Evolutionary conservation across 768 basidiomycete species (phyloP), one percentile per base, ranked within the genome.

Genomic region (Xanthoconium stramineum): DNA sequence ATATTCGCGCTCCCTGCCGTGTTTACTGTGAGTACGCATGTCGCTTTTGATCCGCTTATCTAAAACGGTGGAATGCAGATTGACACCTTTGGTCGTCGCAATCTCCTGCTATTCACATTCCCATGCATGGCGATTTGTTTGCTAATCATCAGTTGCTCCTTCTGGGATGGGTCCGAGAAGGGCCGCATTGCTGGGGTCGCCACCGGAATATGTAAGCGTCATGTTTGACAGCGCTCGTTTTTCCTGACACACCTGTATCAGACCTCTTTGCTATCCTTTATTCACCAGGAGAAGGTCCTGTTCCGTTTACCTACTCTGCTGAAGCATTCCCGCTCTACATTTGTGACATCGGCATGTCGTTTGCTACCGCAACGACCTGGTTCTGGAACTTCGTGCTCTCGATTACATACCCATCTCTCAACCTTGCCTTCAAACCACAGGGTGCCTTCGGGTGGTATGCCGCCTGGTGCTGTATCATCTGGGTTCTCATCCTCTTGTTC

Each of bases 221-320:
- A 30, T 17, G 2, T 33, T 17, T 35, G 14, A 2, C 11, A 1
- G 12, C 6, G 8, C 15, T 28, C 7, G n/a, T 28, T 46, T 19
- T 19, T 4, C 28, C 55, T 71, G 14, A 70, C 29, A 15, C 24
- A n/a, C 5, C n/a, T n/a, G 6, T 12, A 9, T 15, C 32, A 71
- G 69, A 82, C 65, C 76, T 83, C 3, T 88, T 80, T 61, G 76
- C 75, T 2, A 74, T 85, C 55, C 86, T 86, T 69, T 91, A 92
- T 69, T 89, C 88, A 0, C 89, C 88, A 1, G 91, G 91, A 58
- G 91, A 92, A 75, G 93, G 93, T 0, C 93, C 93, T 6, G 92
- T 94, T 9, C 93, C 93, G 0, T 94, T 88, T 70, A 86, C 89
- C 0, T 95, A 94, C 68, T 93, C 91, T 6, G 93, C 93, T 3